Percentiles rank a stretch among this genome's conserved stretches.
Evolutionary conservation across 257 asterid species (phyloP).

Genomic region (Fraxinus excelsior): DNA sequence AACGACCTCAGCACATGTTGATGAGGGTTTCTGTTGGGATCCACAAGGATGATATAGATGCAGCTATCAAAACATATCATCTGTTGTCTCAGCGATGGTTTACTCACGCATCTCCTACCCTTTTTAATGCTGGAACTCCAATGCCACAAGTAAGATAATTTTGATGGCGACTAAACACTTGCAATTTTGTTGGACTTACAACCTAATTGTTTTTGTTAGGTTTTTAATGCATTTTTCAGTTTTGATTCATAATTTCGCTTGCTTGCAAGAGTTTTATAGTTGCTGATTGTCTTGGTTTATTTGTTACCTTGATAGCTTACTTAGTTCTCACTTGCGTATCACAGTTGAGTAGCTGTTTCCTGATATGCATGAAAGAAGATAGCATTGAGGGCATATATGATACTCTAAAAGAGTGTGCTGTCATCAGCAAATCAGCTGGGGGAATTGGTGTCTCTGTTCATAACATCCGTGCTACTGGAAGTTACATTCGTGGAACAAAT

Average conservation of each 20-base stretch:
- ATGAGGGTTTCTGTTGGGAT: conserved; percentile 98
- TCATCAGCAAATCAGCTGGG: conserved; percentile 96
- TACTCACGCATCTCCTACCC: conserved; percentile 96
- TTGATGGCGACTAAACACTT: not conserved
- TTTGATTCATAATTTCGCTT: not conserved
- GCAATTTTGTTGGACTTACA: not conserved
- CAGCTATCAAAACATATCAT: conserved; percentile 48
- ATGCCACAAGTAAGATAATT: conserved; percentile 74
- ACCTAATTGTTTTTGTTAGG: not conserved
- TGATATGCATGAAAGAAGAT: conserved; percentile 95
- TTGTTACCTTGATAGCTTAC: not conserved
- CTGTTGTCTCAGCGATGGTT: conserved; percentile 62
- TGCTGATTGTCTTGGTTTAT: not conserved
- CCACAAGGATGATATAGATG: conserved; percentile 63
- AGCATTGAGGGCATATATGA: conserved; percentile 97
- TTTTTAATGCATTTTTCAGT: too few species aligned
- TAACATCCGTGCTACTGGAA: conserved; percentile 94
- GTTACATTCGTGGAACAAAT: conserved; percentile 96
- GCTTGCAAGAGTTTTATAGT: not conserved
- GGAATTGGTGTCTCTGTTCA: conserved; percentile 94
- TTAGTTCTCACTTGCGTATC: conserved; percentile 8
- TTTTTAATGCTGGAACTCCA: conserved; percentile 96
- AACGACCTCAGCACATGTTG: conserved; percentile 97
- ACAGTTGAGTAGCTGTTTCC: conserved; percentile 97
- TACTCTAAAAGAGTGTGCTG: conserved; percentile 96